phyloP scores from a whole-genome alignment of 371 early-diverging fungal genomes.

The Lichtheimia ornata region DNA sequence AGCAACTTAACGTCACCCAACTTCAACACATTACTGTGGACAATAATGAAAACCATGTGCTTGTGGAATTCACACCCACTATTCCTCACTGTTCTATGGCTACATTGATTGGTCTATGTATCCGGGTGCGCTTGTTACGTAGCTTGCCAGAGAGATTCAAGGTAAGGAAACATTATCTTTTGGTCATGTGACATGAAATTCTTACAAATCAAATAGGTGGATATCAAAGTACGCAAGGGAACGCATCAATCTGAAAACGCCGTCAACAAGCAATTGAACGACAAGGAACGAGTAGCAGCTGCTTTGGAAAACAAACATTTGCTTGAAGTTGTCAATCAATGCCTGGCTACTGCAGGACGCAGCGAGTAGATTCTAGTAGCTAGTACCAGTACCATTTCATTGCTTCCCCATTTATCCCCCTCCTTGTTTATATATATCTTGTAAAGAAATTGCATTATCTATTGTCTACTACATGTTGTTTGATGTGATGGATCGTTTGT shows the following conservation, averaged over 20 bases:
- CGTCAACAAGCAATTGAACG: slow-evolving; percentile 98
- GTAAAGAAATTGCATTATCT: no score
- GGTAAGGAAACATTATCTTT: slow-evolving; percentile 34
- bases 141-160: slow-evolving; percentile 90
- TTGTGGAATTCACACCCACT: slow-evolving; percentile 94
- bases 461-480: no score
- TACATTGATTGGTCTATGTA: slow-evolving; percentile 97
- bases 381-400: no score
- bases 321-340: slow-evolving; percentile 93
- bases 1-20: slow-evolving; percentile 93
- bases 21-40: slow-evolving; percentile 82
- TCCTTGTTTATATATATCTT: no score
- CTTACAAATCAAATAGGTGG: slow-evolving; percentile 53
- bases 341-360: slow-evolving; percentile 66
- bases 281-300: slow-evolving; percentile 99
- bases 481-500: no score
- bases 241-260: slow-evolving; percentile 95
- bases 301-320: slow-evolving; percentile 96
- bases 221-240: slow-evolving; percentile 88
- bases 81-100: slow-evolving; percentile 99
- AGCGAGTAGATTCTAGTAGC: background rate
- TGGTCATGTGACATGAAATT: background rate
- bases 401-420: no score
- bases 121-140: slow-evolving; percentile 89
- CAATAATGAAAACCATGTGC: slow-evolving; percentile 63